Evolutionary conservation across 2,329 filamentous ascomycete genomes (phyloP).

Genomic region (Scortechinia acanthostroma): DNA sequence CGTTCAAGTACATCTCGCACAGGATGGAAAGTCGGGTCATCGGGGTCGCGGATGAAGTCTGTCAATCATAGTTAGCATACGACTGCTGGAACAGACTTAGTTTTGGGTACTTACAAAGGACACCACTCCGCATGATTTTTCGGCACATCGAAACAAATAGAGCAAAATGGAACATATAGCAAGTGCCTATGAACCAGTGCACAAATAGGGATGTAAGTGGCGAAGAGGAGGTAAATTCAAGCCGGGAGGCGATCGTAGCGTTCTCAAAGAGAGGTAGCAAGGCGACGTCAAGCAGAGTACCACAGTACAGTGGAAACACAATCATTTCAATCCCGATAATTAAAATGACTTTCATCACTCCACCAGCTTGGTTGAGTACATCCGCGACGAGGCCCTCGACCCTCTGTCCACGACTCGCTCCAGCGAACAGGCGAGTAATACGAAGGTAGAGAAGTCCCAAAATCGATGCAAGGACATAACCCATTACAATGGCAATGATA

Average conservation of each 20-base stretch:
- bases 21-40: slow-evolving; percentile 96
- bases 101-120: slow-evolving; percentile 65
- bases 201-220: slow-evolving; percentile 90
- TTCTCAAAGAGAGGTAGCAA: slow-evolving; percentile 82
- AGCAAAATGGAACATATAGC: slow-evolving; percentile 99
- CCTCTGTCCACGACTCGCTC: slow-evolving; percentile 42
- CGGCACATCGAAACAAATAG: slow-evolving; percentile 98
- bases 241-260: slow-evolving; percentile 69
- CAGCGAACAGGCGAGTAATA: slow-evolving; percentile 62
- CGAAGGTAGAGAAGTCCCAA: slow-evolving; percentile 74
- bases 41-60: slow-evolving; percentile 96
- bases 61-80: slow-evolving; percentile 10
- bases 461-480: slow-evolving; percentile 72
- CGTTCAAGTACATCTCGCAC: slow-evolving; percentile 93
- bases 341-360: slow-evolving; percentile 93
- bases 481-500: slow-evolving; percentile 68
- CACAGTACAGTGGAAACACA: slow-evolving; percentile 91
- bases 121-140: slow-evolving; percentile 91
- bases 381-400: slow-evolving; percentile 77
- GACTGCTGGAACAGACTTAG: slow-evolving; percentile 10
- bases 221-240: slow-evolving; percentile 70
- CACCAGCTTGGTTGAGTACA: slow-evolving; percentile 82
- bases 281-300: slow-evolving; percentile 79
- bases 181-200: slow-evolving; percentile 97
- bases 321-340: slow-evolving; percentile 99